These are phyloP conservation scores for Russula griseocarnosa DNA, from an alignment of 768 basidiomycete species.

Conservation along the genomic window DNA sequence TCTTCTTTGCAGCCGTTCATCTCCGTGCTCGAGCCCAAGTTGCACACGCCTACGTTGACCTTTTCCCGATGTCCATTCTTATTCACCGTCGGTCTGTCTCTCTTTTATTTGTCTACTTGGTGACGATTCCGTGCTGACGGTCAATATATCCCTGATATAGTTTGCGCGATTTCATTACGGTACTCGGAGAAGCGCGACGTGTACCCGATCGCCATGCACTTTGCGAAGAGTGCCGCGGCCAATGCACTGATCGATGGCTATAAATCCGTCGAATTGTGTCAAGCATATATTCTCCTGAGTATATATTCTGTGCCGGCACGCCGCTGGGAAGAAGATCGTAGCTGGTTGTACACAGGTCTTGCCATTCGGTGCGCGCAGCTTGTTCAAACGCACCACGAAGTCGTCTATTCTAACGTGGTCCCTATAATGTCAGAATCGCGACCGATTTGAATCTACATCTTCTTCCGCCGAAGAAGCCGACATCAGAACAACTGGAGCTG, in stretches of 20 bases:
- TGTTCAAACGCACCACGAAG: slow-evolving; percentile 26
- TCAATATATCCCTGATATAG: slow-evolving; percentile 35
- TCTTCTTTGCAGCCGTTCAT: slow-evolving; percentile 71
- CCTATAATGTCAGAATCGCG: slow-evolving; percentile 54
- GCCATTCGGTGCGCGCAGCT: slow-evolving; percentile 62
- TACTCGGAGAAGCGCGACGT: slow-evolving; percentile 70
- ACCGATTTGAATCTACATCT: slow-evolving; percentile 87
- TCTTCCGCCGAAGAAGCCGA: slow-evolving; percentile 64
- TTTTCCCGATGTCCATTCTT: slow-evolving; percentile 85
- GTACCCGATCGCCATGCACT: slow-evolving; percentile 67
- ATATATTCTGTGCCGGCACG: slow-evolving; percentile 71
- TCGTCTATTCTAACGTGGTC: background rate
- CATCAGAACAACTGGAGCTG: slow-evolving; percentile 76
- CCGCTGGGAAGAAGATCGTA: slow-evolving; percentile 86
- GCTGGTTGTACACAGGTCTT: slow-evolving; percentile 85
- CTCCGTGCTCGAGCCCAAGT: slow-evolving; percentile 71
- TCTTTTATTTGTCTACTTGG: background rate
- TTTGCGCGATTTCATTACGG: slow-evolving; percentile 84
- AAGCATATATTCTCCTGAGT: slow-evolving; percentile 77
- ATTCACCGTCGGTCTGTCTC: slow-evolving; percentile 78
- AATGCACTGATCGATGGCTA: slow-evolving; percentile 69
- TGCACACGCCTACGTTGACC: slow-evolving; percentile 81
- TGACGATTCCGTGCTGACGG: background rate
- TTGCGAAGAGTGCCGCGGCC: slow-evolving; percentile 72
- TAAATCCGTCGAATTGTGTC: slow-evolving; percentile 80